Base-by-base conservation (phyloP, 768 basidiomycete genomes). In the Leccinum arenicola region DNA sequence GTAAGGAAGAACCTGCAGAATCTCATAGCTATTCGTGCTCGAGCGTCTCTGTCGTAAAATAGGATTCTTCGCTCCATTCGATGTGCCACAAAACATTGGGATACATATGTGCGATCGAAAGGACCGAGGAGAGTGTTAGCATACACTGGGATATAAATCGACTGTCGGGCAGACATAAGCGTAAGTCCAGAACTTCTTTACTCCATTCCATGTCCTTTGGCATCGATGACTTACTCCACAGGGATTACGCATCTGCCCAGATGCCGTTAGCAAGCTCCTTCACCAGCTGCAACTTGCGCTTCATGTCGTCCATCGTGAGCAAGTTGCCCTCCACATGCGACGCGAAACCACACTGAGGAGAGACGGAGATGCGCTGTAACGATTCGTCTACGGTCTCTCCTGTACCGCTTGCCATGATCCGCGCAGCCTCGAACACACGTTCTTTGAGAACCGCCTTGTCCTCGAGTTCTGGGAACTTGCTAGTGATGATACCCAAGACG, bases 401-500 rank as follows among this genome's bases (percentile, higher is more conserved):
- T 43, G 40, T 10, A 43, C 40, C n/a, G 4, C 40, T n/a, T n/a
- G 40, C 17, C 17, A 43, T 43, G 8, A 43, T 43, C n/a, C 40
- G 40, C 40, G 40, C 40, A 43, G 40, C 40, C 40, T 43, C 40
- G 9, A 43, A 43, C 9, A 43, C 40, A 43, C 40, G 40, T n/a
- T 43, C 40, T 10, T 4, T n/a, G 40, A 43, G 17, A 43, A 43
- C 17, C 15, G 9, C 40, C 40, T 73, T 68, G 63, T 79, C 75
- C 59, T 83, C 82, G 25, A 83, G 67, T 55, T 67, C 50, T 0
- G 78, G 72, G 56, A 78, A 70, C 64, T 80, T 81, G 29, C 75
- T 76, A 4, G 80, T 79, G 49, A 80, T 64, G 21, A 80, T 68
- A 21, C 79, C 79, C 35, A 80, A 71, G 35, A 80, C 73, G 52